Percentiles rank a stretch among this genome's conserved stretches.
Conservation (phyloP, 176 grass and related monocot genomes). For the Oryza longistaminata region DNA sequence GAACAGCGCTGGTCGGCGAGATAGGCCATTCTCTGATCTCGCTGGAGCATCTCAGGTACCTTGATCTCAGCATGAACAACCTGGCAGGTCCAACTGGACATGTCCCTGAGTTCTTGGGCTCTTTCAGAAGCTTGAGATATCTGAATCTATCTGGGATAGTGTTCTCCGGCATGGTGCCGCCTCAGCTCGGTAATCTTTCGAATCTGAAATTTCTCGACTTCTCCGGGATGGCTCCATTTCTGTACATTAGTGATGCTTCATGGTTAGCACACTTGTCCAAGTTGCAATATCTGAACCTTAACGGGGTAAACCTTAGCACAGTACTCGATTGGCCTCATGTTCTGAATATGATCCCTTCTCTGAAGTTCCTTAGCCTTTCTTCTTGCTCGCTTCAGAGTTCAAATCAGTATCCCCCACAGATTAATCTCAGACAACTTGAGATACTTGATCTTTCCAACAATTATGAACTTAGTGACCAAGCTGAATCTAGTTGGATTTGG, state of each 20-base stretch:
- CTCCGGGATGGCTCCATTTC: no score
- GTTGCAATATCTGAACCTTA: not conserved
- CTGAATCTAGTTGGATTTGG: slow-evolving; percentile 34
- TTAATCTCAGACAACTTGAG: not conserved
- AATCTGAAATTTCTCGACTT: no score
- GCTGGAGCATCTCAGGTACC: slow-evolving; percentile 29
- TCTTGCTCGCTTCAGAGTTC: not conserved
- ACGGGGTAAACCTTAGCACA: not conserved
- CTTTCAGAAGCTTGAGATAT: slow-evolving; percentile 14
- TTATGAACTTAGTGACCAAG: not conserved
- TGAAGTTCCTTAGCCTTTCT: not conserved
- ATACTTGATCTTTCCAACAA: slow-evolving; percentile 11
- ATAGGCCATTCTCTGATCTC: slow-evolving; percentile 38
- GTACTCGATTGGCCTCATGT: not conserved
- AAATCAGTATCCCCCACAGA: not conserved
- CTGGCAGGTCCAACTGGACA: not conserved
- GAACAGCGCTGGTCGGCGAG: not conserved
- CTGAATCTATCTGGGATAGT: slow-evolving; percentile 20
- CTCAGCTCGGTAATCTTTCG: not conserved
- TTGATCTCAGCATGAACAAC: slow-evolving; percentile 15
- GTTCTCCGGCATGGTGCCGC: slow-evolving; percentile 5
- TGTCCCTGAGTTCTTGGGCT: slow-evolving; percentile 24
- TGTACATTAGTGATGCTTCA: not conserved
- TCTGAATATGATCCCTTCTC: not conserved
- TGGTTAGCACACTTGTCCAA: not conserved